These are phyloP conservation scores for Zygnema circumcarinatum DNA, from an alignment of 139 green algal genomes.

Conservation along the genomic window DNA sequence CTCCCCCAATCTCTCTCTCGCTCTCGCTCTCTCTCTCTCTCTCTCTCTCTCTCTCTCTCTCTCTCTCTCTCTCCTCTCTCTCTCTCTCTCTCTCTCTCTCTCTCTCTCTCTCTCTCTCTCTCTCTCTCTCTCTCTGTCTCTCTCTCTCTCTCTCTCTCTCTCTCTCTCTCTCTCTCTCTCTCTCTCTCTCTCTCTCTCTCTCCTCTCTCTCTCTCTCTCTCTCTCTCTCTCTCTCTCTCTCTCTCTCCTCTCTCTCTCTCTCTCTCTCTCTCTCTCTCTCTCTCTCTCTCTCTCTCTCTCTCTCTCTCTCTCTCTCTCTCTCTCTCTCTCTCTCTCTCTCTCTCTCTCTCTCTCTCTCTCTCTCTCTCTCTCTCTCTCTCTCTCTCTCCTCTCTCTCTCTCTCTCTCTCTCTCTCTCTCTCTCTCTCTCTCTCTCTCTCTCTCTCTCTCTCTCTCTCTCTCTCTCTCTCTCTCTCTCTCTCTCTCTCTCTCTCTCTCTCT, in stretches of 20 bases:
- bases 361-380: not conserved
- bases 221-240: not conserved
- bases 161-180: not conserved
- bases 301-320: not conserved
- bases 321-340: not conserved
- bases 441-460: too few species aligned
- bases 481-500: too few species aligned
- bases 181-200: not conserved
- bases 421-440: too few species aligned
- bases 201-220: not conserved
- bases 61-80: too few species aligned
- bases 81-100: too few species aligned
- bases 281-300: not conserved
- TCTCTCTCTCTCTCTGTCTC: not conserved
- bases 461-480: too few species aligned
- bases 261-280: not conserved
- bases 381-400: not conserved
- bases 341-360: not conserved
- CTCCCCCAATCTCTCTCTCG: too few species aligned
- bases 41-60: too few species aligned
- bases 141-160: not conserved
- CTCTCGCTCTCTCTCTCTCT: too few species aligned
- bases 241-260: not conserved
- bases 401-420: too few species aligned
- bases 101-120: too few species aligned